These are phyloP conservation scores for Pseudoturritis turrita DNA, from an alignment of 345 rosid genomes.

Conservation along the genomic window DNA sequence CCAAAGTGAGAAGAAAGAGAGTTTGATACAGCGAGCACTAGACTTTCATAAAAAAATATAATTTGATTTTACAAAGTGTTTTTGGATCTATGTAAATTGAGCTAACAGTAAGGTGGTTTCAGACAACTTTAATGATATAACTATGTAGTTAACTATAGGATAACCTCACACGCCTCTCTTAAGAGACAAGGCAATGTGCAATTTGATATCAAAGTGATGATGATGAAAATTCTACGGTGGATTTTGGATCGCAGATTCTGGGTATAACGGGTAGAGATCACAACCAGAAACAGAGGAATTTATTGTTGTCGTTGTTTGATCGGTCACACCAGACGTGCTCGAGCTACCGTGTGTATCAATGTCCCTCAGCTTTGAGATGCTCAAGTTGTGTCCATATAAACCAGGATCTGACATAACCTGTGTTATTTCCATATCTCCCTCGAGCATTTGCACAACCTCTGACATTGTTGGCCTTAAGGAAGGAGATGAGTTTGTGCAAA, in stretches of 20 bases:
- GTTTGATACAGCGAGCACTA: not conserved
- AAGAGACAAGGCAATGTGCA: not conserved
- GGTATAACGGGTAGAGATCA: slow-evolving; percentile 23
- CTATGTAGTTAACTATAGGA: not conserved
- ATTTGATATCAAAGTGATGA: not conserved
- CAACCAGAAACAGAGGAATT: not conserved
- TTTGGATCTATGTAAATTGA: not conserved
- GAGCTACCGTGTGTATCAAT: not conserved
- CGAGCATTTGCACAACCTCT: slow-evolving; percentile 36
- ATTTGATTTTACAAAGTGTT: not conserved
- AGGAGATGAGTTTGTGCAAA: slow-evolving; percentile 44
- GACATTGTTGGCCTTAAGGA: slow-evolving; percentile 43
- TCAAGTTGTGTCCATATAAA: slow-evolving; percentile 26
- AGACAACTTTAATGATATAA: not conserved
- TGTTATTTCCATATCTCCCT: slow-evolving; percentile 18
- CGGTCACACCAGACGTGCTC: slow-evolving; percentile 8
- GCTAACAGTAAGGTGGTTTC: not conserved
- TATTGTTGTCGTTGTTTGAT: not conserved
- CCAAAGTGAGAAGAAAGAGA: too few relatives aligned
- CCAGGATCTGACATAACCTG: slow-evolving; percentile 22
- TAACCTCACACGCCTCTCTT: not conserved
- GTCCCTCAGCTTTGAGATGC: slow-evolving; percentile 30
- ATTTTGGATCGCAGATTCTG: slow-evolving; percentile 3
- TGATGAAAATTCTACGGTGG: not conserved
- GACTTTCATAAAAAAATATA: not conserved